These are phyloP conservation scores for Candida broadrunensis DNA, from an alignment of 805 yeast genomes.

Conservation along the genomic window DNA sequence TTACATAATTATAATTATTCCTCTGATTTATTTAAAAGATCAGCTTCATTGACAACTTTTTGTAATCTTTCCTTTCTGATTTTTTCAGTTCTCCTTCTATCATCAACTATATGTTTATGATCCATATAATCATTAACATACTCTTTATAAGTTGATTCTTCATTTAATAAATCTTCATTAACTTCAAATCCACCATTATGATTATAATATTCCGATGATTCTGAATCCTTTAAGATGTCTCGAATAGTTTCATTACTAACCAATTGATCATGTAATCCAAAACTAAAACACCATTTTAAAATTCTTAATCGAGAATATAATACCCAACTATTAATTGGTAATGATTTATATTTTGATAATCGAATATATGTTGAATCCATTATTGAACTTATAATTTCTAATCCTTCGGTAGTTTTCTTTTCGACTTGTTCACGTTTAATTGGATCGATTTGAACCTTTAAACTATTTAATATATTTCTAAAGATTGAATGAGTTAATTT, in stretches of 20 bases:
- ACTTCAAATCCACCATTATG: conserved; percentile 12
- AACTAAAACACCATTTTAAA: conserved; percentile 50
- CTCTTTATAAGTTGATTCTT: conserved; percentile 6
- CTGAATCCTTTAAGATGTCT: conserved; percentile 36
- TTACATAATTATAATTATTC: too few relatives aligned
- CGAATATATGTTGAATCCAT: conserved; percentile 38
- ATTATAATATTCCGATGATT: conserved; percentile 15
- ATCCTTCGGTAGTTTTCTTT: conserved; percentile 33
- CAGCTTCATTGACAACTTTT: conserved; percentile 31
- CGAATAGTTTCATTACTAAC: conserved; percentile 32
- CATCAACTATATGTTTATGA: conserved; percentile 19
- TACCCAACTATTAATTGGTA: conserved; percentile 50
- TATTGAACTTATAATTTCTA: conserved; percentile 26
- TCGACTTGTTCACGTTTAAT: conserved; percentile 32
- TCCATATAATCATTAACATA: conserved; percentile 6
- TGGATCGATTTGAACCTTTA: conserved; percentile 37
- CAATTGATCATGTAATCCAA: conserved; percentile 50
- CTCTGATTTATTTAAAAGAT: too few relatives aligned
- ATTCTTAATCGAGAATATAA: conserved; percentile 46
- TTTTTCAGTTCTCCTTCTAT: conserved; percentile 32
- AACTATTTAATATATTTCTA: conserved; percentile 52
- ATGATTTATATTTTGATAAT: conserved; percentile 42
- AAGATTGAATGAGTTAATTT: conserved; percentile 57
- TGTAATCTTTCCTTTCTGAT: conserved; percentile 36
- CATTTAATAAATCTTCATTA: conserved; percentile 9